Conservation (phyloP, 257 asterid species). For the Thymus mandschuricus region DNA sequence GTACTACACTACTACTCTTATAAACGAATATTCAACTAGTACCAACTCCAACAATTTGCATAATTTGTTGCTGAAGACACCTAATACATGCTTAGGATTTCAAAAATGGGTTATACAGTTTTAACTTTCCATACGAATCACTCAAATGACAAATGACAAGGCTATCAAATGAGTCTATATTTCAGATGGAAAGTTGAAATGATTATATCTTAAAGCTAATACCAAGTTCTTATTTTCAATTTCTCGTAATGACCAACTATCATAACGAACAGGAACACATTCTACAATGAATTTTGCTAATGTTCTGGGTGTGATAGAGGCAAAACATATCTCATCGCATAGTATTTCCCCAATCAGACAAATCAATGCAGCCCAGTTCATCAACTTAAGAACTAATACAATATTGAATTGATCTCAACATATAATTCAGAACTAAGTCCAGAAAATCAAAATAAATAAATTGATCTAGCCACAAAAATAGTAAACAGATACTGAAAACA, state of each 20-base stretch:
- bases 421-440: background rate
- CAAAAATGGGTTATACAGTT: background rate
- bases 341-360: slow-evolving; percentile 21
- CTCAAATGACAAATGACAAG: background rate
- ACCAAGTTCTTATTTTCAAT: background rate
- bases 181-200: background rate
- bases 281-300: slow-evolving; percentile 1
- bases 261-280: slow-evolving; percentile 16
- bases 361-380: slow-evolving; percentile 11
- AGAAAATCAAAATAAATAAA: background rate
- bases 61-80: slow-evolving; percentile 13
- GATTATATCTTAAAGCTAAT: background rate
- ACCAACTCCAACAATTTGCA: slow-evolving; percentile 14
- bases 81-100: slow-evolving; percentile 15
- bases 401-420: slow-evolving; percentile 14
- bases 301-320: background rate
- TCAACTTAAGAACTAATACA: slow-evolving; percentile 16
- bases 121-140: background rate
- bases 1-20: background rate
- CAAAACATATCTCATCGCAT: slow-evolving; percentile 9
- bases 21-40: background rate
- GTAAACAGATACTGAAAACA: slow-evolving; percentile 28
- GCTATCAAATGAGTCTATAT: slow-evolving; percentile 15
- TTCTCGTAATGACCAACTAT: background rate
- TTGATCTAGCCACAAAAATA: background rate